phyloP scores from a whole-genome alignment of 176 grass and related monocot species.

The Paspalum vaginatum region DNA sequence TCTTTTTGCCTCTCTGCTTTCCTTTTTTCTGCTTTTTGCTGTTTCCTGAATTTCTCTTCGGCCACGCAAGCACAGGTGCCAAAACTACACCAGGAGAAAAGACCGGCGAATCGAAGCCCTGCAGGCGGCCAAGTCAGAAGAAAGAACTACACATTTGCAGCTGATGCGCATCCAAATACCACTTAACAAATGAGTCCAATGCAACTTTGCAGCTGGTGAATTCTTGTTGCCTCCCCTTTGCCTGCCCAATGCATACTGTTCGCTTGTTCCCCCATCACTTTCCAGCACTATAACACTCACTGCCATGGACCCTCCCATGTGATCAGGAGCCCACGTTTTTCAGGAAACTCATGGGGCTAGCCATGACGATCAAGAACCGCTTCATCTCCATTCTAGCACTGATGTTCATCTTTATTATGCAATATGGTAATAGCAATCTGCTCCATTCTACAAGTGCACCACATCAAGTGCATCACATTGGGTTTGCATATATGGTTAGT shows the following conservation, averaged over 20 bases:
- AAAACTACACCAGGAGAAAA: conserved; percentile 57
- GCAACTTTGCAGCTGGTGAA: conserved; percentile 38
- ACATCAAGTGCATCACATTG: background rate
- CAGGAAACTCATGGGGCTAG: background rate
- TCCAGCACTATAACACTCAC: conserved; percentile 21
- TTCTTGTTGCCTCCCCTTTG: conserved; percentile 30
- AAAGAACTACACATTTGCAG: conserved; percentile 24
- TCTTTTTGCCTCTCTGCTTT: background rate
- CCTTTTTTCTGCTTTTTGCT: background rate
- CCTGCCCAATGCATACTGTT: conserved; percentile 6
- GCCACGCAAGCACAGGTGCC: conserved; percentile 77
- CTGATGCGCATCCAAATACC: background rate
- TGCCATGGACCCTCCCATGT: background rate
- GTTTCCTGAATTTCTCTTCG: conserved; percentile 49
- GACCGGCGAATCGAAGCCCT: background rate
- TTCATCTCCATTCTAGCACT: conserved; percentile 24
- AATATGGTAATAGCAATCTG: conserved; percentile 18
- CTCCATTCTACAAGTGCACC: background rate
- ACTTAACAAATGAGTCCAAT: background rate
- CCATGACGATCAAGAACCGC: conserved; percentile 11
- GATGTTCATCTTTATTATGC: background rate
- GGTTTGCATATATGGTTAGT: background rate
- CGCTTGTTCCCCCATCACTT: background rate
- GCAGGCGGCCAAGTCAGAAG: background rate
- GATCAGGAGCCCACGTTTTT: background rate